A percentile compares a stretch with the other conserved stretches of the same genome.
Evolutionary conservation across 345 rosid species (phyloP).

Genomic region (Aquilaria yunnanensis): DNA sequence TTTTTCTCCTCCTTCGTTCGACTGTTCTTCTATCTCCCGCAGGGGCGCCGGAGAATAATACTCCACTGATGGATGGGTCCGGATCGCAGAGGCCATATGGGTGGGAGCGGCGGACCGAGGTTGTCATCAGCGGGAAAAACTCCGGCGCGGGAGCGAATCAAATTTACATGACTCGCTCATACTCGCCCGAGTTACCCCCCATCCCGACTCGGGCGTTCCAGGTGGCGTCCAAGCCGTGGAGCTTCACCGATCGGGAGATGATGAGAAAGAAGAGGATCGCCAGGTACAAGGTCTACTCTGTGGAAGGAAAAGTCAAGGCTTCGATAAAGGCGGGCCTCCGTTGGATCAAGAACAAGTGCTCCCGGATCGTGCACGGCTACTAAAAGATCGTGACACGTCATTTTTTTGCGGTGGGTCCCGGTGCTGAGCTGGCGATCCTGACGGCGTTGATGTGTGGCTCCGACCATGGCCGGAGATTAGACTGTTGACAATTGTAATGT

Average conservation of each 20-base stretch:
- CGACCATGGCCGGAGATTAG: background rate
- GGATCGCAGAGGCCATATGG: constrained; percentile 31
- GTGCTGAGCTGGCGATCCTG: constrained; percentile 11
- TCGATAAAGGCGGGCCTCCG: constrained; percentile 45
- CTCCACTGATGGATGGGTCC: constrained; percentile 26
- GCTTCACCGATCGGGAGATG: constrained; percentile 39
- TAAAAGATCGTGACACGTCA: constrained; percentile 22
- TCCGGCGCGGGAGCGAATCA: constrained; percentile 22
- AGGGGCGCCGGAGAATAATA: too few species aligned
- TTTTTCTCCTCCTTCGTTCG: constrained; percentile 11
- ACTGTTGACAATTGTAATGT: too few species aligned
- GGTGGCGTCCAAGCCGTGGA: constrained; percentile 35
- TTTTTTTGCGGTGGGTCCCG: constrained; percentile 1
- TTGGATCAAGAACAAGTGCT: constrained; percentile 65
- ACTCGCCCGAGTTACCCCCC: constrained; percentile 24
- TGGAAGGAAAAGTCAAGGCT: constrained; percentile 58
- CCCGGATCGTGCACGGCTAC: constrained; percentile 36
- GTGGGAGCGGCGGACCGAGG: constrained; percentile 33
- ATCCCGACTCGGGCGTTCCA: constrained; percentile 22
- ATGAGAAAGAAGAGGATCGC: constrained; percentile 60
- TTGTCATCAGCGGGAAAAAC: constrained; percentile 41
- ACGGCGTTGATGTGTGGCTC: background rate
- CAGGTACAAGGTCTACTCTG: constrained; percentile 49
- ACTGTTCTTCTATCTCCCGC: background rate
- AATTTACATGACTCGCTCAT: constrained; percentile 24